Conservation (phyloP, 2,329 filamentous ascomycete species). For the Microcyclospora tardicrescens region DNA sequence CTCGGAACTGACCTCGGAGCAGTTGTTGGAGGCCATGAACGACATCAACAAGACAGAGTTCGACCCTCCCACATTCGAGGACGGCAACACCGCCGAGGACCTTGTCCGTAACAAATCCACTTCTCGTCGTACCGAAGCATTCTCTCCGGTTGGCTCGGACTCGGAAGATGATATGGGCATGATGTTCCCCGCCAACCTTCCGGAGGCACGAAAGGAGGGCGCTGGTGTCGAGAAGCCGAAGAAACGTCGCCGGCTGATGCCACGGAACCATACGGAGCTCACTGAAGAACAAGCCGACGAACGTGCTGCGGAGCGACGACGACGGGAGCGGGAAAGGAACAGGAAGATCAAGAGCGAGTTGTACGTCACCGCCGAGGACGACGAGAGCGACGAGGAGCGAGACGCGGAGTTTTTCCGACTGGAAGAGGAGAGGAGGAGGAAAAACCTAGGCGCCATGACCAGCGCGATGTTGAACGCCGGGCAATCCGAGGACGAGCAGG, state of each 20-base stretch:
- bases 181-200: constrained; percentile 20
- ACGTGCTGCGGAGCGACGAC: constrained; percentile 47
- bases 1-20: constrained; percentile 46
- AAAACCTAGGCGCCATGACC: constrained; percentile 35
- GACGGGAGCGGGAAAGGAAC: constrained; percentile 63
- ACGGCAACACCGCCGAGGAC: constrained; percentile 60
- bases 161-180: constrained; percentile 33
- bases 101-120: constrained; percentile 61
- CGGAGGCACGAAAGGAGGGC: constrained; percentile 13
- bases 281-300: constrained; percentile 49
- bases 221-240: constrained; percentile 38
- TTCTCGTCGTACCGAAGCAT: constrained; percentile 37
- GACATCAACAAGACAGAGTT: constrained; percentile 68
- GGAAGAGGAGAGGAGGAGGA: constrained; percentile 55
- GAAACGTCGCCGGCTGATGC: constrained; percentile 47
- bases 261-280: constrained; percentile 40
- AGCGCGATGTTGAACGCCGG: no score
- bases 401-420: constrained; percentile 63
- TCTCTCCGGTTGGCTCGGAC: constrained; percentile 45
- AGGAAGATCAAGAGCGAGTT: constrained; percentile 72
- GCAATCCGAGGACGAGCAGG: not conserved
- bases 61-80: constrained; percentile 62
- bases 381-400: constrained; percentile 70
- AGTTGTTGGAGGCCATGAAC: constrained; percentile 56
- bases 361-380: constrained; percentile 72